These are phyloP conservation scores for Chaetomiaceae sp. DNA, from an alignment of 2,329 filamentous ascomycete genomes.

Conservation along the genomic window DNA sequence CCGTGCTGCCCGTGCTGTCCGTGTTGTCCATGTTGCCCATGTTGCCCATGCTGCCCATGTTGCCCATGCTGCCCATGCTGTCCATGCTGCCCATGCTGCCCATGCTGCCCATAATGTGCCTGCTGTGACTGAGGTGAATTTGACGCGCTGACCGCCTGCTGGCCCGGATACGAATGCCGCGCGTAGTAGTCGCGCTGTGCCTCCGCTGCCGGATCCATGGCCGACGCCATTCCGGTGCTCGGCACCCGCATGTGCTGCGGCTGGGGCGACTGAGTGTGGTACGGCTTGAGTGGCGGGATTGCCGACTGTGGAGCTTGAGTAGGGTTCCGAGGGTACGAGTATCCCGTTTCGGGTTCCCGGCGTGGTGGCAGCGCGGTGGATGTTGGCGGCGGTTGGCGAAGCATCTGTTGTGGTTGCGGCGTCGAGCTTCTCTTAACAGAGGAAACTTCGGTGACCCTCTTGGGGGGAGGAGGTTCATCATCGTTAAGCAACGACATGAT, in stretches of 20 bases:
- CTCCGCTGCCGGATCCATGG: slow-evolving; percentile 36
- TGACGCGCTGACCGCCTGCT: slow-evolving; percentile 31
- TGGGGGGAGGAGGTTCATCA: slow-evolving; percentile 49
- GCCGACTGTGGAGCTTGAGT: slow-evolving; percentile 38
- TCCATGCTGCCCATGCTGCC: not conserved
- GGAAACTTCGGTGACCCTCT: slow-evolving; percentile 48
- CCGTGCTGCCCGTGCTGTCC: no score
- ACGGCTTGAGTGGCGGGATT: slow-evolving; percentile 54
- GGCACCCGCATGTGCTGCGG: slow-evolving; percentile 43
- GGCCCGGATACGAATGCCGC: slow-evolving; percentile 33
- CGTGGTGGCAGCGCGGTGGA: slow-evolving; percentile 40
- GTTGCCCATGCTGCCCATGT: slow-evolving; percentile 22
- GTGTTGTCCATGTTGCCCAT: no score
- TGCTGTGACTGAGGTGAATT: slow-evolving; percentile 31
- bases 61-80: slow-evolving; percentile 25
- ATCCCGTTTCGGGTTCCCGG: slow-evolving; percentile 46
- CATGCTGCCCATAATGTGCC: slow-evolving; percentile 24
- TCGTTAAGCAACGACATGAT: slow-evolving; percentile 63
- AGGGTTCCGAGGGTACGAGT: slow-evolving; percentile 43
- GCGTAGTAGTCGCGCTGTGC: slow-evolving; percentile 46
- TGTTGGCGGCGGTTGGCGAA: slow-evolving; percentile 35
- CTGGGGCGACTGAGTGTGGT: slow-evolving; percentile 48
- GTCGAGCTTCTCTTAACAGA: slow-evolving; percentile 44
- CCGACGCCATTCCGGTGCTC: slow-evolving; percentile 41
- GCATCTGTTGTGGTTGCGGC: slow-evolving; percentile 46